Conservation (phyloP, 2,329 filamentous ascomycete genomes). For the Beauveria scarabaeidicola region DNA sequence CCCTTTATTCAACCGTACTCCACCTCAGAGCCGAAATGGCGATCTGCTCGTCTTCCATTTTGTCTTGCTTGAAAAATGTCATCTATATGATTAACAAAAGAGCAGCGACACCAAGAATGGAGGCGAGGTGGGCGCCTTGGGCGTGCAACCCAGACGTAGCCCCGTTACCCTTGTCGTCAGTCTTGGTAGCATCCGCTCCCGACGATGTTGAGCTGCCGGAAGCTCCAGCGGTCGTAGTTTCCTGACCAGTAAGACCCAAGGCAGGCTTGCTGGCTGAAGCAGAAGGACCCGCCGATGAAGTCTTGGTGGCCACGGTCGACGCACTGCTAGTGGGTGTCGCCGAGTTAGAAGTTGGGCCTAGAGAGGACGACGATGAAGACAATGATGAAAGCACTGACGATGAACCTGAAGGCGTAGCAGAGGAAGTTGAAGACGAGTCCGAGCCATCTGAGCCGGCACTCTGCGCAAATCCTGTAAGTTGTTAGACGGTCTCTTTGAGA, state of each 20-base stretch:
- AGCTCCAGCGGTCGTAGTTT: conserved; percentile 9
- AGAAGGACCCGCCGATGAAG: background rate
- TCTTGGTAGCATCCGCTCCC: conserved; percentile 1
- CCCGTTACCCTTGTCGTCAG: conserved; percentile 2
- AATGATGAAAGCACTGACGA: conserved; percentile 12
- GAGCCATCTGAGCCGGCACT: conserved; percentile 8
- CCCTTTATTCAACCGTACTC: background rate
- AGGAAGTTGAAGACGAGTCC: background rate
- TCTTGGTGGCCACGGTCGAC: background rate
- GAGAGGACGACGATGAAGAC: background rate
- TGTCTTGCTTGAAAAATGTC: background rate
- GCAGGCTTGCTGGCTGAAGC: conserved; percentile 11
- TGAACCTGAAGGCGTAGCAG: conserved; percentile 1
- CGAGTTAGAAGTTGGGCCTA: conserved; percentile 7
- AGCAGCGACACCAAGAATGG: background rate
- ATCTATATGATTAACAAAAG: background rate
- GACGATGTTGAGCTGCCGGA: background rate
- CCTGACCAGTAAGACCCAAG: conserved; percentile 17
- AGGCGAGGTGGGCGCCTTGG: background rate
- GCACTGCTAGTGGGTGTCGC: conserved; percentile 6
- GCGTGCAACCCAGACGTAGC: background rate
- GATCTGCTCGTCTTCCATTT: background rate
- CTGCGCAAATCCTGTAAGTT: conserved; percentile 5
- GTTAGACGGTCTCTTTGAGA: conserved; percentile 9
- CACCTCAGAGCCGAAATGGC: background rate